Conservation (phyloP, 805 yeast species). For the Hermanozyma aechmeae region DNA sequence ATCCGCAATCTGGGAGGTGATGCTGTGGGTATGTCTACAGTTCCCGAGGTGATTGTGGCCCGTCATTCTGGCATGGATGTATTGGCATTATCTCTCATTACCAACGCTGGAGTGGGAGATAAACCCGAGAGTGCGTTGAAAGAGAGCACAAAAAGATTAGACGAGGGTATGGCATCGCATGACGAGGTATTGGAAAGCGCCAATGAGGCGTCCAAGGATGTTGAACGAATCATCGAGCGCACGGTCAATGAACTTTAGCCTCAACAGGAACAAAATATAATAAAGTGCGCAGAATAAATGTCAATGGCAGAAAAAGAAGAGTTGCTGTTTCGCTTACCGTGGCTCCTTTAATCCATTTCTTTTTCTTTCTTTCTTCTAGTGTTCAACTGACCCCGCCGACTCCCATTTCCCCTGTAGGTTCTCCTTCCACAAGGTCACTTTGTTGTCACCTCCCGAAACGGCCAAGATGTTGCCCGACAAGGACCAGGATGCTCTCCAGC, state of each 20-base stretch:
- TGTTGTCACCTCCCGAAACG: constrained; percentile 92
- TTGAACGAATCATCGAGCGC: constrained; percentile 57
- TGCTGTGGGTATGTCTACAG: constrained; percentile 97
- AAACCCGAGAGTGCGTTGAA: constrained; percentile 61
- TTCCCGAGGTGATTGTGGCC: constrained; percentile 90
- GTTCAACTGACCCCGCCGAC: constrained; percentile 92
- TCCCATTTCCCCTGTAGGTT: constrained; percentile 92
- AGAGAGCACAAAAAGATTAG: constrained; percentile 41
- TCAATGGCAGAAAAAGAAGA: not conserved
- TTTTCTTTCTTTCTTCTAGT: constrained; percentile 26
- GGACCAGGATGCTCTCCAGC: constrained; percentile 98
- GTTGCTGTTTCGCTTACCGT: constrained; percentile 1
- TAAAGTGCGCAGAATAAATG: not conserved
- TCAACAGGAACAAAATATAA: not conserved
- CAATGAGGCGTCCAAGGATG: constrained; percentile 70
- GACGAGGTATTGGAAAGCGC: constrained; percentile 88
- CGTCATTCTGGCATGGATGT: constrained; percentile 80
- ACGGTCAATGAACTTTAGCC: constrained; percentile 38
- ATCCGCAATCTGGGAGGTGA: constrained; percentile 73
- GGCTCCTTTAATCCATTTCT: constrained; percentile 3
- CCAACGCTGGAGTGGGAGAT: constrained; percentile 70
- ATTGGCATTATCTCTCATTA: constrained; percentile 76
- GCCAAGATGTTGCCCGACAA: constrained; percentile 93
- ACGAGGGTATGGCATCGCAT: constrained; percentile 79
- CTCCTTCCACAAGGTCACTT: constrained; percentile 95